These are phyloP conservation scores for Phytophthora sansomeana DNA, from an alignment of 352 stramenopile species.

Conservation along the genomic window DNA sequence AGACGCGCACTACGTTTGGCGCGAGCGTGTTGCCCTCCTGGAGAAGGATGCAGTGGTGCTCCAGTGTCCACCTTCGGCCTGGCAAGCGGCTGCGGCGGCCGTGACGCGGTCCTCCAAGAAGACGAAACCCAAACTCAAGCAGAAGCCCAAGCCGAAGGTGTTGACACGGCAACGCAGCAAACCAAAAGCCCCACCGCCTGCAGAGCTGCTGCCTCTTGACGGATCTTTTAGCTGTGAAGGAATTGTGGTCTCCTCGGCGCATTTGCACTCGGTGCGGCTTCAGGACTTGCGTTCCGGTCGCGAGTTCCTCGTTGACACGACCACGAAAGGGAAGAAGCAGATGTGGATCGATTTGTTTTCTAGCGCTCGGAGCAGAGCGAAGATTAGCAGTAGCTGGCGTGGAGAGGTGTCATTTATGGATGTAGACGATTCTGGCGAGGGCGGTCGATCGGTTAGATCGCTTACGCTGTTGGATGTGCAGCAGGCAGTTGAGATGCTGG, in stretches of 20 bases:
- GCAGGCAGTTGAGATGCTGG: slow-evolving; percentile 43
- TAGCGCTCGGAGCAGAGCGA: slow-evolving; percentile 38
- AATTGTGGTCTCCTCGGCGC: slow-evolving; percentile 68
- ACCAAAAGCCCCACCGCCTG: slow-evolving; percentile 12
- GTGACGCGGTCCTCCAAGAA: slow-evolving; percentile 20
- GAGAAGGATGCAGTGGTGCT: slow-evolving; percentile 50
- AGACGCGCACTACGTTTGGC: slow-evolving; percentile 63
- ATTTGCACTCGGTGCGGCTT: slow-evolving; percentile 65
- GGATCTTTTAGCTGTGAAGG: slow-evolving; percentile 54
- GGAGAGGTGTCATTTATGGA: slow-evolving; percentile 6
- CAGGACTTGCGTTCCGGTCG: slow-evolving; percentile 47
- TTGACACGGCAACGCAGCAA: slow-evolving; percentile 24
- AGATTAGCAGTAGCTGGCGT: slow-evolving; percentile 24
- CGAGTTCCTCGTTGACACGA: slow-evolving; percentile 58
- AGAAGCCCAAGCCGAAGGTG: slow-evolving; percentile 23
- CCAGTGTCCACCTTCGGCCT: slow-evolving; percentile 27
- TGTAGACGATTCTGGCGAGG: not conserved
- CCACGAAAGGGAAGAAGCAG: slow-evolving; percentile 52
- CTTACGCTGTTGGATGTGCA: slow-evolving; percentile 27
- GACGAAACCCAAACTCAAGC: slow-evolving; percentile 24
- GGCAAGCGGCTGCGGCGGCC: slow-evolving; percentile 26
- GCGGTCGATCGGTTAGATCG: not conserved
- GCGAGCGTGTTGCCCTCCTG: slow-evolving; percentile 40
- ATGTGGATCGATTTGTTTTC: slow-evolving; percentile 65
- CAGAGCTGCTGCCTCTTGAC: slow-evolving; percentile 48